A percentile compares a stretch with the other conserved stretches of the same genome.
These are phyloP conservation scores for Clavispora santaluciae DNA, from an alignment of 805 yeast species.

Conservation along the genomic window DNA sequence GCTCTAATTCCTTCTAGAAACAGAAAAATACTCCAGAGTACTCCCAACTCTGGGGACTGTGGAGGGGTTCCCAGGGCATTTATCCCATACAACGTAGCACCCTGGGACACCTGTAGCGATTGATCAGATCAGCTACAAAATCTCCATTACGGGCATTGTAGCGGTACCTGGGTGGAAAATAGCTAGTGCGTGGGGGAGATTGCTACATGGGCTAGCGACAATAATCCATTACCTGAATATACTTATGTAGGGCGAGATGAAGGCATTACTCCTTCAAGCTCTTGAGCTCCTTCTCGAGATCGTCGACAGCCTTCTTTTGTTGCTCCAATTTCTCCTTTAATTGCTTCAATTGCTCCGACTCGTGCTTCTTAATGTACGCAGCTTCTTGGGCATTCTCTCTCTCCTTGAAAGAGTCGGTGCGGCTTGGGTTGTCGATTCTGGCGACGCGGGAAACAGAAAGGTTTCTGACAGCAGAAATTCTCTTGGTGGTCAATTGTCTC, in stretches of 20 bases:
- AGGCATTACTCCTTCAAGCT: constrained; percentile 39
- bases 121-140: no score
- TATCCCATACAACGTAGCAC: no score
- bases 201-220: neutral
- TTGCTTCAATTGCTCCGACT: constrained; percentile 77
- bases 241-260: neutral
- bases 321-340: constrained; percentile 73
- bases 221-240: neutral
- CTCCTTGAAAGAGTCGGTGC: constrained; percentile 44
- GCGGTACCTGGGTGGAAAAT: no score
- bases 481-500: constrained; percentile 16
- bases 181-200: no score
- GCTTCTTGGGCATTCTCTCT: constrained; percentile 94
- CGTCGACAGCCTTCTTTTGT: constrained; percentile 57
- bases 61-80: no score
- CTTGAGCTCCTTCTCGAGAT: constrained; percentile 48
- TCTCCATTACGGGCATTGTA: no score
- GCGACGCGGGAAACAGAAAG: constrained; percentile 13
- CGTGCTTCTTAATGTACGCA: constrained; percentile 79
- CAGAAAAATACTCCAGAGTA: no score
- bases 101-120: no score
- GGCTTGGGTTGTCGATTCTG: constrained; percentile 3
- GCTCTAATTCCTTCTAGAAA: no score
- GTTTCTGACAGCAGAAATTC: constrained; percentile 12
- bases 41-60: no score